Percentiles rank a stretch among this genome's conserved stretches.
These are phyloP conservation scores for Coemansia sp. DNA, from an alignment of 192 early-diverging fungal genomes.

Conservation along the genomic window DNA sequence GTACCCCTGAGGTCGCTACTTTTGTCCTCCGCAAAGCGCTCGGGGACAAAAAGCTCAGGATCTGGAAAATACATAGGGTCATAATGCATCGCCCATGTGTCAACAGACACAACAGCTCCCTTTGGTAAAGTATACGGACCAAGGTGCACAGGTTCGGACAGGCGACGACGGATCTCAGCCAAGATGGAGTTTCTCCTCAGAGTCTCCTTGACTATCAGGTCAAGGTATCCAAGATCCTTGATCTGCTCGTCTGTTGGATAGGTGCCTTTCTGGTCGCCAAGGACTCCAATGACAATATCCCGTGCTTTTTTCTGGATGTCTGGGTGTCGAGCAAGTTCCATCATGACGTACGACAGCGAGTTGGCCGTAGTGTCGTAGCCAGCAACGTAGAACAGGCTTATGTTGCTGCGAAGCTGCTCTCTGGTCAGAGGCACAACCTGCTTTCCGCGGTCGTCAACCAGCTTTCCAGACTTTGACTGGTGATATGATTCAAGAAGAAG, in stretches of 20 bases:
- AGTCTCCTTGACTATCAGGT: slow-evolving; percentile 57
- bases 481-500: slow-evolving; percentile 59
- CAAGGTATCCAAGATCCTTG: slow-evolving; percentile 56
- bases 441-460: slow-evolving; percentile 49
- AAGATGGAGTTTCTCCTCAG: slow-evolving; percentile 54
- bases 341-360: slow-evolving; percentile 56
- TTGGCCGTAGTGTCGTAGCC: slow-evolving; percentile 63
- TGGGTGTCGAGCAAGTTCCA: slow-evolving; percentile 46
- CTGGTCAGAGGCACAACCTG: slow-evolving; percentile 40
- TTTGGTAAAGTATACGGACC: slow-evolving; percentile 46
- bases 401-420: slow-evolving; percentile 55
- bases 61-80: slow-evolving; percentile 48
- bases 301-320: slow-evolving; percentile 61
- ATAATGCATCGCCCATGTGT: slow-evolving; percentile 54
- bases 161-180: slow-evolving; percentile 48
- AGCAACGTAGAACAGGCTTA: slow-evolving; percentile 58
- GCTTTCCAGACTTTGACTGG: slow-evolving; percentile 43
- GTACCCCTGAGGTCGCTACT: slow-evolving; percentile 30
- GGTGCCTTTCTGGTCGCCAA: slow-evolving; percentile 58
- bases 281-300: slow-evolving; percentile 52
- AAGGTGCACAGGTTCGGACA: slow-evolving; percentile 42
- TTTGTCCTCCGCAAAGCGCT: slow-evolving; percentile 53
- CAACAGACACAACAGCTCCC: slow-evolving; percentile 43
- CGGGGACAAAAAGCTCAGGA: slow-evolving; percentile 51
- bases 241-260: slow-evolving; percentile 57